Percentiles rank a stretch among this genome's conserved stretches.
Evolutionary conservation across 305 asterid species (phyloP).

Genomic region (Fraxinus paxiana): DNA sequence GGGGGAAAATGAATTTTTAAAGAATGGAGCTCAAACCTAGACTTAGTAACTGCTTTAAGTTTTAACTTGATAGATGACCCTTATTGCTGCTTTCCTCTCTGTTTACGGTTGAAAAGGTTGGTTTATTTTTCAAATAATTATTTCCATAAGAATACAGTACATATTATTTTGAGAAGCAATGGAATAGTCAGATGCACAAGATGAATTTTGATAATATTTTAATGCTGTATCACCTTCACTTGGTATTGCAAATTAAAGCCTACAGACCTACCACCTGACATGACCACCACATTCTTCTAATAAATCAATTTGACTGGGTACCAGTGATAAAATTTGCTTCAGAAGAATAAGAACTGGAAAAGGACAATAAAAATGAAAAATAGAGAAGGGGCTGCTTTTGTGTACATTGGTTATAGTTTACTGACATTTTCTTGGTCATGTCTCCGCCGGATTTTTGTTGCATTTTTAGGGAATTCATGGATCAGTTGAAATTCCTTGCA

Average conservation of each 20-base stretch:
- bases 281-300: background rate
- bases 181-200: background rate
- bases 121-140: background rate
- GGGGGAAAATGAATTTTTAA: too few relatives aligned
- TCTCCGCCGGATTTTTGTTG: background rate
- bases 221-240: background rate
- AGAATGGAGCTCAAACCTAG: too few relatives aligned
- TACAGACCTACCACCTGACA: background rate
- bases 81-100: background rate
- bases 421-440: background rate
- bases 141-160: background rate
- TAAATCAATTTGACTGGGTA: background rate
- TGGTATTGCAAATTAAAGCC: background rate
- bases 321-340: background rate
- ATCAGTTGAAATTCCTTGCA: background rate
- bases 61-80: background rate
- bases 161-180: constrained; percentile 1
- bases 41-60: too few relatives aligned
- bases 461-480: background rate
- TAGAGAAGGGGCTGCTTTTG: background rate
- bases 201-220: background rate
- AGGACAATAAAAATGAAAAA: background rate
- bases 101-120: background rate
- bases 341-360: background rate
- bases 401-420: background rate